These are phyloP conservation scores for Saccharomyces hybrid DNA, from an alignment of 1,139 yeast species.

Conservation along the genomic window DNA sequence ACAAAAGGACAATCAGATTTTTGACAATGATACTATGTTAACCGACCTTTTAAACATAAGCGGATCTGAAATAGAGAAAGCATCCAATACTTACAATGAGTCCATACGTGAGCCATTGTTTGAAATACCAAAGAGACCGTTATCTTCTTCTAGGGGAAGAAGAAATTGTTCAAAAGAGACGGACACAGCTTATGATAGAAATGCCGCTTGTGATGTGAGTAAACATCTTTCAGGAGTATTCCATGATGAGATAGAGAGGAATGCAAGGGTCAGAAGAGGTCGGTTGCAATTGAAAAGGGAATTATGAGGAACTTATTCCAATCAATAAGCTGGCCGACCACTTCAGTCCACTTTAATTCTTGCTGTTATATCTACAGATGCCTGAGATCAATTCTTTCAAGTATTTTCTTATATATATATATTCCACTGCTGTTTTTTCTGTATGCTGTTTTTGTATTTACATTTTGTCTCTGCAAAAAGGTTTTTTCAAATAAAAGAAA, in stretches of 20 bases:
- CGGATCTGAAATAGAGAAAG: not conserved
- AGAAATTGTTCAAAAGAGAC: constrained; percentile 29
- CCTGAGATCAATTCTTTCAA: too few species aligned
- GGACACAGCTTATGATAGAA: constrained; percentile 25
- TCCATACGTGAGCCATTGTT: not conserved
- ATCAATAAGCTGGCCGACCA: not conserved
- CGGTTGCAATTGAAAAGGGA: constrained; percentile 21
- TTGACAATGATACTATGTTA: not conserved
- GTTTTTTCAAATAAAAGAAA: not conserved
- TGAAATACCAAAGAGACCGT: constrained; percentile 59
- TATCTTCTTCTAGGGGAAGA: constrained; percentile 81
- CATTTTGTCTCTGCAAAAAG: not conserved
- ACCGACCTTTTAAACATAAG: not conserved
- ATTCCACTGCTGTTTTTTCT: not conserved
- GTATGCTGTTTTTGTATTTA: not conserved
- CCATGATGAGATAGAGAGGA: not conserved
- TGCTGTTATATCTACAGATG: too few species aligned
- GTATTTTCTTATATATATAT: not conserved
- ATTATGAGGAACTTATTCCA: not conserved
- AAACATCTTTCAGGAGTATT: not conserved
- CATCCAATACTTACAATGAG: not conserved
- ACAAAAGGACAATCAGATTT: not conserved
- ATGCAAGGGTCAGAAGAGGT: not conserved
- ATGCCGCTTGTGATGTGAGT: constrained; percentile 19
- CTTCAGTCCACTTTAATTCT: not conserved